These are phyloP conservation scores for Eimeria sp. DNA, from an alignment of 169 alveolate genomes.

Conservation along the genomic window DNA sequence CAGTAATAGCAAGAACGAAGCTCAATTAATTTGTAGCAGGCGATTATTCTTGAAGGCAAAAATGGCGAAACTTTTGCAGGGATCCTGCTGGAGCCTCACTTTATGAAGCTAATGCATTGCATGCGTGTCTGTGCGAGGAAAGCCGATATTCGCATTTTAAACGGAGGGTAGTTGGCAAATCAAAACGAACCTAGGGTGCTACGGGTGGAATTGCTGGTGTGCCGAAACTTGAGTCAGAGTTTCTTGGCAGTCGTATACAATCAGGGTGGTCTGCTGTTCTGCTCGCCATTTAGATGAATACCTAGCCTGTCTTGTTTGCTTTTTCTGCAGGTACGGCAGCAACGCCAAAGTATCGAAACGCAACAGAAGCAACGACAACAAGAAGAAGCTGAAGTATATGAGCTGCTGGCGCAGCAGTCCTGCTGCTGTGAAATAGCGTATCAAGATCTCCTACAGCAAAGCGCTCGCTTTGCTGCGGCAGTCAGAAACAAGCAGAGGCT, in stretches of 20 bases:
- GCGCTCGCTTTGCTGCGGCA: slow-evolving; percentile 17
- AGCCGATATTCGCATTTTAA: background rate
- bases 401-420: slow-evolving; percentile 50
- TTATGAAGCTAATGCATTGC: background rate
- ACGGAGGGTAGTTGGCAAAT: background rate
- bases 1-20: background rate
- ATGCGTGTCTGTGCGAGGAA: background rate
- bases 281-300: too few species aligned
- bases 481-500: slow-evolving; percentile 26
- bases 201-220: background rate
- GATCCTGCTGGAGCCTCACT: background rate
- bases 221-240: background rate
- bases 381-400: slow-evolving; percentile 20
- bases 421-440: slow-evolving; percentile 65
- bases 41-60: background rate
- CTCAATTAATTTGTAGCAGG: background rate
- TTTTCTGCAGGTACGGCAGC: slow-evolving; percentile 20
- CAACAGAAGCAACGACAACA: slow-evolving; percentile 14
- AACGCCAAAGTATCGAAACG: background rate
- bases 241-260: background rate
- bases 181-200: background rate
- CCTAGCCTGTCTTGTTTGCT: background rate
- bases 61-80: background rate
- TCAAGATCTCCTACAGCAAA: slow-evolving; percentile 54
- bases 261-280: background rate